Conservation (phyloP, 495 filamentous ascomycete species). For the Penicillium odoratum region DNA sequence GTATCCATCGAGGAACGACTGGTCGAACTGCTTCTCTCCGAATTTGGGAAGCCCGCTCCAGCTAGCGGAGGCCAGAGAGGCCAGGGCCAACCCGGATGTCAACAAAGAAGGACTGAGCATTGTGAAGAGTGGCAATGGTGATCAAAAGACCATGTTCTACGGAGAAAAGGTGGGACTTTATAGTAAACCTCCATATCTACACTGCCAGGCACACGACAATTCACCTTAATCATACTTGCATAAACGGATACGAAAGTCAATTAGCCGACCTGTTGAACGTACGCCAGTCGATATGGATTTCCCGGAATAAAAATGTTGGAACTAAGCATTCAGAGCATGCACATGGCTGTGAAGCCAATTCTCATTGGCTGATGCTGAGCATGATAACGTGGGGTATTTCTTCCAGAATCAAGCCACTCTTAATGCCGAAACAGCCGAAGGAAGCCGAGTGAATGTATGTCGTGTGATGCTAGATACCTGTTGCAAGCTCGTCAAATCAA, state of each 20-base stretch:
- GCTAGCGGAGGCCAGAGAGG: not conserved
- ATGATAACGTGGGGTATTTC: not conserved
- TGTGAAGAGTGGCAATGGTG: not conserved
- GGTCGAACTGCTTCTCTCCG: constrained; percentile 14
- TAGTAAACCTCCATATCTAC: not conserved
- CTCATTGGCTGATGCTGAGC: not conserved
- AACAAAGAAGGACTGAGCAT: not conserved
- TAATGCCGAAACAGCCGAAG: not conserved
- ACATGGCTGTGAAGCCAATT: not conserved
- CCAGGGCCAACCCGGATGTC: not conserved
- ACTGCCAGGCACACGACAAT: not conserved
- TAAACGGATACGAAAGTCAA: not conserved
- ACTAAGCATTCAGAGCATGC: not conserved
- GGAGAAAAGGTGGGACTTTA: not conserved
- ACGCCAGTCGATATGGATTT: not conserved
- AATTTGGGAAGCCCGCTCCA: not conserved
- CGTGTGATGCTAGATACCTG: no score
- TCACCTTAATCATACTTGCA: not conserved
- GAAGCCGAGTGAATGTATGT: no score
- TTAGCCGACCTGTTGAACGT: not conserved
- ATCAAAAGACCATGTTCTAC: not conserved
- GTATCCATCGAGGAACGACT: constrained; percentile 19
- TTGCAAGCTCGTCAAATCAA: no score
- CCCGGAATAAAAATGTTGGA: not conserved
- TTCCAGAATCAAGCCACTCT: not conserved